Base-by-base conservation (phyloP, 2,329 filamentous ascomycete genomes). In the Talaromyces sp. region DNA sequence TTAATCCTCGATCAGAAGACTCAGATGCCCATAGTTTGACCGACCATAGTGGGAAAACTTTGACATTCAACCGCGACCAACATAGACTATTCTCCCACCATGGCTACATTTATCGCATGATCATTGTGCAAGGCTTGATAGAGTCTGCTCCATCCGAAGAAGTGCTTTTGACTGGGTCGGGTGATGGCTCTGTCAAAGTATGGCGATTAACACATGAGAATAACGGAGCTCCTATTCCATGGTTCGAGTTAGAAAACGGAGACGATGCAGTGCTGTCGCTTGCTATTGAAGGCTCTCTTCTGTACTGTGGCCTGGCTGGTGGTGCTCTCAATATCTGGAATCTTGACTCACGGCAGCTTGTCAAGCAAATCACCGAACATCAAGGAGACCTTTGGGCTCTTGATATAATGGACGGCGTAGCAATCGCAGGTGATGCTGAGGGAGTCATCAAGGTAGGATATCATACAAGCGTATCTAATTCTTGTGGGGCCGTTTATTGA, bases 261-360 rank as follows among this genome's bases (percentile, higher is more conserved):
- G 83, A 83, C n/a, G 84, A 85, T 63, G 82, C 84, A 1, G 84
- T 89, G 1, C 80, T 97, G 63, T 95, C 91, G 0, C 82, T 99
- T 59, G 88, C 91, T 5, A 84, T 96, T 2, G 93, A 98, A 66
- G 92, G 92, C 0, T 93, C 92, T 0, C 96, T 99, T 67, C 82
- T 99, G 4, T 99, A 98, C 72, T 91, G 90, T 64, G 95, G 95
- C 54, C 90, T 96, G 68, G 84, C 92, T 0, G 88, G 91, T 42
- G 96, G 95, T 23, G 85, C 96, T 58, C 86, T 99, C 64, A 93
- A 98, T 73, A 86, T 99, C 11, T 99, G 96, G 93, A 96, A 99
- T 73, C 82, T 99, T 14, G 93, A 98, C 72, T 98, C 95, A 0
- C 88, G 89, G 60, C 95, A 99, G 76, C 88, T 95, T 56, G 83